phyloP scores from a whole-genome alignment of 805 yeast genomes.

The Grigorovia yakushimaensis region DNA sequence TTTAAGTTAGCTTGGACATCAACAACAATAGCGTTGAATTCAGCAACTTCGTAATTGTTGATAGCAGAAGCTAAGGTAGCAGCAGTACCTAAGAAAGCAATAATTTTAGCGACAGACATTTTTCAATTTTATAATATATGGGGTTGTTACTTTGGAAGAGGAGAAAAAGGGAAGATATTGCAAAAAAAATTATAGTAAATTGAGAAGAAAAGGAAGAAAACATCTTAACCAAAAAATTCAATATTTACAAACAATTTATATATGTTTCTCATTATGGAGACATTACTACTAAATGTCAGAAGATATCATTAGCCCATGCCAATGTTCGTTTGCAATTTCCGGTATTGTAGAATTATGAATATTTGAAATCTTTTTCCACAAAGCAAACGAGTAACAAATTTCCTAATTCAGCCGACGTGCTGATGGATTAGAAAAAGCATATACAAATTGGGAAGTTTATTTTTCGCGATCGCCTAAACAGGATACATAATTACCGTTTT shows the following conservation, averaged over 20 bases:
- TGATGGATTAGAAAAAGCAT: too few relatives aligned
- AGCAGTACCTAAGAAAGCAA: constrained; percentile 13
- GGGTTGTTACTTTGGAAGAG: not conserved
- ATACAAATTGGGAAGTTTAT: too few relatives aligned
- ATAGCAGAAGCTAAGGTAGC: constrained; percentile 13
- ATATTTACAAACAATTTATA: not conserved
- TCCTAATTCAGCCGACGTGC: not conserved
- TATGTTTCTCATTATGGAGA: not conserved
- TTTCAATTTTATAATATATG: not conserved
- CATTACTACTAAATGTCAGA: not conserved
- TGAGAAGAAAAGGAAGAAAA: too few relatives aligned
- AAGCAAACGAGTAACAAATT: not conserved
- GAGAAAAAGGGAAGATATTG: too few relatives aligned
- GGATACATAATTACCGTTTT: not conserved
- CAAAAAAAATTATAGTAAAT: too few relatives aligned
- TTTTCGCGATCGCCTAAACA: not conserved
- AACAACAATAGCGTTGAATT: constrained; percentile 16
- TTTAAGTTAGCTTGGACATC: constrained; percentile 16
- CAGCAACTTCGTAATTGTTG: constrained; percentile 12
- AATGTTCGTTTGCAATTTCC: not conserved
- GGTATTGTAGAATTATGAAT: not conserved
- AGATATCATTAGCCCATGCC: not conserved
- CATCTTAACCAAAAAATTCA: too few relatives aligned
- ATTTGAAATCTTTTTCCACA: not conserved
- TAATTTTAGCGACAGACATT: constrained; percentile 12